Percentiles rank a stretch among this genome's conserved stretches.
Conservation (phyloP, 1,139 yeast species). For the Maudiozyma humilis region DNA sequence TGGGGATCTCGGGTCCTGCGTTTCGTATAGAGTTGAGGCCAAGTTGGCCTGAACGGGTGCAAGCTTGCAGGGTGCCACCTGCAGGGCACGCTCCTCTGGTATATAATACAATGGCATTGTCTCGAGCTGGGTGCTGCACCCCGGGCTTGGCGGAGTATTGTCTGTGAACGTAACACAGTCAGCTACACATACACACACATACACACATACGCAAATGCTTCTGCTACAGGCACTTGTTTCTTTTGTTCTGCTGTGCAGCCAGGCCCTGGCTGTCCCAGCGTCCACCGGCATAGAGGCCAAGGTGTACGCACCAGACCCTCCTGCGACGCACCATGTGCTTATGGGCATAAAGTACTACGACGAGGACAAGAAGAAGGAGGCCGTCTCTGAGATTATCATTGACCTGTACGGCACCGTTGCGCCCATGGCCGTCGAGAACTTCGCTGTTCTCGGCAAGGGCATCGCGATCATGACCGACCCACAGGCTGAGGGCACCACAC, state of each 20-base stretch:
- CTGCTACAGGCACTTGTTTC: background rate
- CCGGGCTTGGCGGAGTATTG: background rate
- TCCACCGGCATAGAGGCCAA: slow-evolving; percentile 5
- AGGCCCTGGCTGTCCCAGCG: slow-evolving; percentile 1
- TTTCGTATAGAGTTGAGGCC: background rate
- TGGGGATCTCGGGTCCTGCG: background rate
- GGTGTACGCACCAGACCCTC: slow-evolving; percentile 29
- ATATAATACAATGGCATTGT: background rate
- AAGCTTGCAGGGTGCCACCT: no score
- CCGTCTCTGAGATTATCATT: slow-evolving; percentile 39
- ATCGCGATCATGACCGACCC: slow-evolving; percentile 33
- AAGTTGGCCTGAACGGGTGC: background rate
- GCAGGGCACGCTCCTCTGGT: no score
- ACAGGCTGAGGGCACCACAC: slow-evolving; percentile 40
- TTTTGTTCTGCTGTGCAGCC: background rate
- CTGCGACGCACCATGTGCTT: slow-evolving; percentile 25
- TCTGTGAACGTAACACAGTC: background rate
- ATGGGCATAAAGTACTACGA: slow-evolving; percentile 25
- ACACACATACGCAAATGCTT: background rate
- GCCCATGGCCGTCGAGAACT: slow-evolving; percentile 64
- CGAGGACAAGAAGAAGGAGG: slow-evolving; percentile 11
- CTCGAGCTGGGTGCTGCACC: background rate
- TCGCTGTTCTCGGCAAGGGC: slow-evolving; percentile 51
- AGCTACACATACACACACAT: background rate
- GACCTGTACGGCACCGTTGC: slow-evolving; percentile 67